Base-by-base conservation (phyloP, 148 eudicot species). In the Camellia lanceoleosa region DNA sequence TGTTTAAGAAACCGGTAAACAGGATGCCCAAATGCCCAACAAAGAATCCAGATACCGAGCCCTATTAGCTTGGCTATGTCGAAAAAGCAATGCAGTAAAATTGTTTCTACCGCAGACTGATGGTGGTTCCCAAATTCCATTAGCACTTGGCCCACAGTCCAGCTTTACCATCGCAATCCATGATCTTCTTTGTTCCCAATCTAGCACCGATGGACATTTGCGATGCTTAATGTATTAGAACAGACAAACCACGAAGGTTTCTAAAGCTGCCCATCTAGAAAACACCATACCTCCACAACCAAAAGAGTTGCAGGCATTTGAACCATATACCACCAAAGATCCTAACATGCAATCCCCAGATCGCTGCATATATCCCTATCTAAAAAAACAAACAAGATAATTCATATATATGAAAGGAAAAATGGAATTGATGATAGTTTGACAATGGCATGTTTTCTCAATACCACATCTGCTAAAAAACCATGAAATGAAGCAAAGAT, bases 141-240 rank as follows among this genome's bases (percentile, higher is more conserved):
- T 81, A 83, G 90, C 93, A 86, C 76, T 77, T 81, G 89, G 88
- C 86, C 81, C 84, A 90, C 72, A 84, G 87, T 86, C 92, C 97
- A 87, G 95, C 95, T 89, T 87, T 89, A 87, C 84, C 84, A 89
- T 82, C 73, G 84, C 83, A 89, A 88, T 91, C 96, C 98, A 91
- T 85, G 87, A 89, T 88, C 91, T 84, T 86, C 92, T 82, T 87
- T 80, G 84, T 82, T 79, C 89, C 87, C 83, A 81, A 85, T 90
- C 92, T 92, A 92, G 93, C 92, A 90, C 88, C 89, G 91, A 87
- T 85, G 86, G 93, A 89, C 88, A 89, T 78, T 80, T 83, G 79
- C 42, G 84, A 89, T 84, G 92, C 93, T 87, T 78, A 84, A 80
- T 80, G 75, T 72, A 90, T 85, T 87, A 89, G 85, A 89, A 78